Base-by-base conservation (phyloP, 148 eudicot genomes). In the Chenopodium album region DNA sequence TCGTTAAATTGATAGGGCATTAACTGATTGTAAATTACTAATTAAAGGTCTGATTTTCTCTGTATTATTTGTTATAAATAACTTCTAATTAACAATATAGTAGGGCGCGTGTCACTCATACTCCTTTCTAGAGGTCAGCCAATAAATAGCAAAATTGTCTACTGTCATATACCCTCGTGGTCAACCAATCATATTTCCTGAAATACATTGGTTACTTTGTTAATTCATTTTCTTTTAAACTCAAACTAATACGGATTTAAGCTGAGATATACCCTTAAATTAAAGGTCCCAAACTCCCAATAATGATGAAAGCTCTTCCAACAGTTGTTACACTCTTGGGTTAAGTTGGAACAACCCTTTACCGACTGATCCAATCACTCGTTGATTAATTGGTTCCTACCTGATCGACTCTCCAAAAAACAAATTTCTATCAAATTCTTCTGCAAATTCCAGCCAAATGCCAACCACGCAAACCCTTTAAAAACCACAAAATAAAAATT, bases 371-470 rank as follows among this genome's bases (percentile, higher is more conserved):
- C 62, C 22, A 14, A 17, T 17, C 22, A 56, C 62, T 56, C 3
- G 12, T 52, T 37, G 16, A n/a, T 72, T 73, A n/a, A 73, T 73
- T 11, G 9, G 22, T 77, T 65, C 34, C 17, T n/a, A 19, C 48
- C 73, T 66, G 16, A 63, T 73, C 3, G 7, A 76, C 29, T 9
- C 37, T 22, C 34, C 41, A 22, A 22, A 34, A 31, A 46, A 77
- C 10, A 63, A 71, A 71, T 14, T 52, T 48, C 23, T 23, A 13
- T 54, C 9, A 72, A 22, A 66, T 31, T 37, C 17, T 17, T 37
- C 54, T 67, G 70, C 56, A 84, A 52, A 41, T 44, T 84, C 79
- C 82, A 84, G 82, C 86, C 60, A 79, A 84, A 60, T 84, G 86
- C 80, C 83, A 80, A 76, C 80, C 80, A 29, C 70, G 78, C 52